These are phyloP conservation scores for Pelargonium myrrhifolium DNA, from an alignment of 441 rosid genomes.

Conservation along the genomic window DNA sequence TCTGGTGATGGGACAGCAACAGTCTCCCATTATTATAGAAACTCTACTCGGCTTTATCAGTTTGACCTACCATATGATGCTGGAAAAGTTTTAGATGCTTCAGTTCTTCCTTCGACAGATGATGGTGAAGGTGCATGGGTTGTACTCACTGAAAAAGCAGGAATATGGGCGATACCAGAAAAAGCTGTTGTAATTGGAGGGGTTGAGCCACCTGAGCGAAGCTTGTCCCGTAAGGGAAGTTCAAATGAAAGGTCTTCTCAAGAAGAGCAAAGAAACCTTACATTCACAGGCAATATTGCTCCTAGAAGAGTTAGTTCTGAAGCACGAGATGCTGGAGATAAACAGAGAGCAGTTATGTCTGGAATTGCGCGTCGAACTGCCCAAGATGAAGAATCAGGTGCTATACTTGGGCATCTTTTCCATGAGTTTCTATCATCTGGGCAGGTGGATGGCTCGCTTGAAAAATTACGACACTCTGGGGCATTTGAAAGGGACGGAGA, in stretches of 20 bases:
- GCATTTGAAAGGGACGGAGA: conserved; percentile 94
- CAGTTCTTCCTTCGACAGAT: conserved; percentile 65
- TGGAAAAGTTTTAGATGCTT: conserved; percentile 91
- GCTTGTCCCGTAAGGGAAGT: conserved; percentile 87
- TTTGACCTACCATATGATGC: conserved; percentile 94
- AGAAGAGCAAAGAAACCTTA: conserved; percentile 53
- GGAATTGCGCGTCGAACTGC: conserved; percentile 58
- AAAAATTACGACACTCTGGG: conserved; percentile 62
- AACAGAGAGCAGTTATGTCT: conserved; percentile 39
- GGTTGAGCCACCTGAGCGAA: conserved; percentile 90
- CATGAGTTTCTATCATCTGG: conserved; percentile 66
- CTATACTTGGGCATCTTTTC: conserved; percentile 74
- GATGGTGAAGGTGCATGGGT: conserved; percentile 87
- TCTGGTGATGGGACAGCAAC: conserved; percentile 96
- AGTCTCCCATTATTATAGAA: conserved; percentile 62
- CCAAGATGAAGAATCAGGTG: conserved; percentile 87
- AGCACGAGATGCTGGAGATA: conserved; percentile 54
- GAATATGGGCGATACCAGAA: conserved; percentile 97
- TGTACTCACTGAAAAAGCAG: conserved; percentile 86
- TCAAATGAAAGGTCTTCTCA: conserved; percentile 62
- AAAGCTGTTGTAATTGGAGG: conserved; percentile 78
- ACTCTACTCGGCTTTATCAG: conserved; percentile 71
- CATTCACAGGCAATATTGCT: conserved; percentile 39
- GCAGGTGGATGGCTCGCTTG: conserved; percentile 55
- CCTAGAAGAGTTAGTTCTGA: conserved; percentile 61